Percentiles rank a stretch among this genome's conserved stretches.
Conservation (phyloP, 116 monocot genomes). For the Phalaenopsis hybrid region DNA sequence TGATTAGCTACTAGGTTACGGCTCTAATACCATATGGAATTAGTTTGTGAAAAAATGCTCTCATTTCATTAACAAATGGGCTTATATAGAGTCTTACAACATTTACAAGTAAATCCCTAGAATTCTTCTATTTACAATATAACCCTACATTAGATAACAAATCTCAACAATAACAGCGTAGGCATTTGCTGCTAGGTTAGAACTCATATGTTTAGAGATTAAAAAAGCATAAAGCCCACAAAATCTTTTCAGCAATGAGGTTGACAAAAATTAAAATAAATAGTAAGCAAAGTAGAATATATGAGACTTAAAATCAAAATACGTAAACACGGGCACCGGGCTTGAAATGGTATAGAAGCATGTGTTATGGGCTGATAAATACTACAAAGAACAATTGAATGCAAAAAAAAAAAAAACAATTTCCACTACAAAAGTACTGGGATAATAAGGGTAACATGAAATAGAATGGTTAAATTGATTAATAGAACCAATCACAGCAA, state of each 20-base stretch:
- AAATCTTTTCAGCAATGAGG: not conserved
- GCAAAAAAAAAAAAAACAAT: not conserved
- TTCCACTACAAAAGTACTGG: not conserved
- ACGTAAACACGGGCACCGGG: not conserved
- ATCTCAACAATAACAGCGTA: not conserved
- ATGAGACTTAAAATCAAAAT: not conserved
- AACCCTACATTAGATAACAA: no score
- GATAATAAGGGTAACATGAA: not conserved
- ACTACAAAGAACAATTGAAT: not conserved
- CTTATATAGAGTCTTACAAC: no score
- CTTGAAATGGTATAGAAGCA: slow-evolving; percentile 3
- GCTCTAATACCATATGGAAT: no score
- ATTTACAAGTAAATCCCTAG: no score
- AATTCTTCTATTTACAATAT: no score
- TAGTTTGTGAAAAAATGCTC: no score
- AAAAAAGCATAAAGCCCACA: not conserved
- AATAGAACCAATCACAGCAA: not conserved
- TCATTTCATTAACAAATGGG: no score
- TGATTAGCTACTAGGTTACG: no score
- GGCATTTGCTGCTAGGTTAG: not conserved
- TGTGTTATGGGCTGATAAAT: not conserved
- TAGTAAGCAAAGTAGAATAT: not conserved
- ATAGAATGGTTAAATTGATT: not conserved
- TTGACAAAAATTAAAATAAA: not conserved
- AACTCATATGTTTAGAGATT: not conserved